phyloP scores from a whole-genome alignment of 306 rosid species.

The Cajanus cajan region DNA sequence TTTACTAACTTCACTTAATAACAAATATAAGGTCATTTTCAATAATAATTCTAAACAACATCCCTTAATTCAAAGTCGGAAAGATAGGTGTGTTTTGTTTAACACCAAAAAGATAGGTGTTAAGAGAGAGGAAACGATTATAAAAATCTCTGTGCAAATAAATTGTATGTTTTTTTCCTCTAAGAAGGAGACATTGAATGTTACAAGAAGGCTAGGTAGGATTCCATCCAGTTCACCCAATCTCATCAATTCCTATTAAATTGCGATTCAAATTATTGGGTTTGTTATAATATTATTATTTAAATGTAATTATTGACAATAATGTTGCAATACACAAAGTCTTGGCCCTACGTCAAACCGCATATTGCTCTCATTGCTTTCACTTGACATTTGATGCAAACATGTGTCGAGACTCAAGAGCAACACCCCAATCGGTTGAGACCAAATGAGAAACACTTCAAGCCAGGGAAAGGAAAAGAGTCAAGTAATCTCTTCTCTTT shows the following conservation, averaged over 20 bases:
- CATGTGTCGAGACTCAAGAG: not conserved
- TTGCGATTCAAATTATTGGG: not conserved
- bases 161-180: no score
- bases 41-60: no score
- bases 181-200: not conserved
- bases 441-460: not conserved
- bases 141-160: not conserved
- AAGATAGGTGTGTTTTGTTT: not conserved
- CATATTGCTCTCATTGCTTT: slow-evolving; percentile 6
- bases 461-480: not conserved
- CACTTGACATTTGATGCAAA: slow-evolving; percentile 6
- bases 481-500: not conserved
- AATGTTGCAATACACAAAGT: not conserved
- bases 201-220: not conserved
- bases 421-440: not conserved
- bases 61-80: not conserved
- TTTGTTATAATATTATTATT: not conserved
- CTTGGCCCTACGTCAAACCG: not conserved
- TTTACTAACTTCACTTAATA: no score
- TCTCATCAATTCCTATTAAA: not conserved
- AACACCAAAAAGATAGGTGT: not conserved
- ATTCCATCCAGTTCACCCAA: slow-evolving; percentile 17
- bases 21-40: no score
- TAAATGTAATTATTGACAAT: slow-evolving; percentile 12
- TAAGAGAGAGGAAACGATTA: not conserved